phyloP scores from a whole-genome alignment of 345 rosid species.

The Ceriops zippeliana region DNA sequence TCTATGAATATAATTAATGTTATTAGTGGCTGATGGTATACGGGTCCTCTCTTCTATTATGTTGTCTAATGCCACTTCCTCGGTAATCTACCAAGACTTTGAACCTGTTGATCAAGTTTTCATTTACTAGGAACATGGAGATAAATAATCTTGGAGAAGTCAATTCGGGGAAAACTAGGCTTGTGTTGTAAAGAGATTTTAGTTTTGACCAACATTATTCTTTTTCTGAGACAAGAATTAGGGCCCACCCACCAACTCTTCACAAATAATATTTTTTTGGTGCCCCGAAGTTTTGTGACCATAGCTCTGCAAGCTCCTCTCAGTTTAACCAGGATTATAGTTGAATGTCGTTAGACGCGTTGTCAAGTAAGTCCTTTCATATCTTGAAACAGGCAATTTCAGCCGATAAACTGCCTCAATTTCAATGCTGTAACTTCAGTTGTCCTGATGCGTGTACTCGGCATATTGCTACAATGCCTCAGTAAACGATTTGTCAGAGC shows the following conservation, averaged over 20 bases:
- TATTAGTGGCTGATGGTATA: slow-evolving; percentile 63
- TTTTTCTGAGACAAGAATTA: slow-evolving; percentile 46
- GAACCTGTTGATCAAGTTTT: background rate
- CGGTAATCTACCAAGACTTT: slow-evolving; percentile 37
- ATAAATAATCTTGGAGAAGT: too few relatives aligned
- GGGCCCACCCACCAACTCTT: slow-evolving; percentile 49
- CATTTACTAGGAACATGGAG: background rate
- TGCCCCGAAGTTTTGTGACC: slow-evolving; percentile 60
- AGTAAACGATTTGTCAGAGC: too few relatives aligned
- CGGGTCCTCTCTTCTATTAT: slow-evolving; percentile 58
- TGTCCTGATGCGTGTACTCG: slow-evolving; percentile 62
- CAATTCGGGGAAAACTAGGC: too few relatives aligned
- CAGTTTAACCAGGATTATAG: background rate
- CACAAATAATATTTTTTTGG: slow-evolving; percentile 47
- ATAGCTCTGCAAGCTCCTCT: slow-evolving; percentile 57
- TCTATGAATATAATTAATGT: background rate
- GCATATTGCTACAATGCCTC: slow-evolving; percentile 24
- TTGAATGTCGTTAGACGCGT: background rate
- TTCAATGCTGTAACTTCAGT: slow-evolving; percentile 47
- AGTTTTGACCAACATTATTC: background rate
- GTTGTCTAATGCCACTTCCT: slow-evolving; percentile 78
- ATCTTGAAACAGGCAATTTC: slow-evolving; percentile 57
- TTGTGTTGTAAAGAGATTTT: background rate
- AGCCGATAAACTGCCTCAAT: slow-evolving; percentile 59
- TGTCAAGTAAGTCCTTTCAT: too few relatives aligned